Base-by-base conservation (phyloP, 2,329 filamentous ascomycete species). In the Pseudogymnoascus sp. region DNA sequence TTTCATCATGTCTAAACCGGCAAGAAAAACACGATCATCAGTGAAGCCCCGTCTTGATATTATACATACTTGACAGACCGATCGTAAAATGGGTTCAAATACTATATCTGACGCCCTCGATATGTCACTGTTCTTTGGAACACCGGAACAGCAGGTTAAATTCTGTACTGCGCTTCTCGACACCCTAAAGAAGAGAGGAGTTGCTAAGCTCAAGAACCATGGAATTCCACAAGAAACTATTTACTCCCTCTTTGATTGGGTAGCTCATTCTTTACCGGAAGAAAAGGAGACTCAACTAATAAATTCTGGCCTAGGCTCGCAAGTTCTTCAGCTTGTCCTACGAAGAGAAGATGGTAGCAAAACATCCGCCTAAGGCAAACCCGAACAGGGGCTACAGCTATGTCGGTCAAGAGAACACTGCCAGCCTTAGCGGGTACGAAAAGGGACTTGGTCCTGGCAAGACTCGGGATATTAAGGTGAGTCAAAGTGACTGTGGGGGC, bases 281-380 rank as follows among this genome's bases (percentile, higher is more conserved):
- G 30, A 10, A 13, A 34, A 13, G 10, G 30, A 34, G 30, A 34
- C 30, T 34, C 10, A 13, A 34, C 10, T 34, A 34, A 34, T 34
- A 34, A 34, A 34, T 34, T 34, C 12, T 34, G 12, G 30, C 10
- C 30, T 34, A 34, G 30, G 10, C 30, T 34, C 30, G 30, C 10
- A 34, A 34, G 30, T 13, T 34, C 30, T 13, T 34, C 30, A 34
- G 30, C 30, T 13, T 34, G 10, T 34, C 30, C 30, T 34, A 34
- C 30, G 73, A 75, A 41, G 71, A 75, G 55, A 80, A 80, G 63
- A 74, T 77, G 71, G 73, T 74, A 59, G 78, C 77, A 1, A 76
- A 76, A 3, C 77, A 79, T 67, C 77, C 77, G 30, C 30, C 30
- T 3, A 34, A 34, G 30, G 10, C 30, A 34, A 34, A 34, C 30